Base-by-base conservation (phyloP, 164 flowering plant genomes). In the Taxillus chinensis region DNA sequence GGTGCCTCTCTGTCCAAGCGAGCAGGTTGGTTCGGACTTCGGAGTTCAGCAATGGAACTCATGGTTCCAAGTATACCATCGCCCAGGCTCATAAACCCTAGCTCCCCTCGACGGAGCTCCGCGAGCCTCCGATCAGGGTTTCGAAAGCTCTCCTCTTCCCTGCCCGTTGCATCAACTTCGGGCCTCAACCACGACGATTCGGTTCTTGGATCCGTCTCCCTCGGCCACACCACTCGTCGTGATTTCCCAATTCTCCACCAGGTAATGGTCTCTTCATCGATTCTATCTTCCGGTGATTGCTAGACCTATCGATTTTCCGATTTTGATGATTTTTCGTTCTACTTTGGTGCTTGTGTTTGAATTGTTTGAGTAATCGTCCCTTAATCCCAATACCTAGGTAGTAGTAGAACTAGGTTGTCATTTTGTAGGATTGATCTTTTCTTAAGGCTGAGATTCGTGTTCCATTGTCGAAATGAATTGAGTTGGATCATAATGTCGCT, bases 181-280 rank as follows among this genome's bases (percentile, higher is more conserved):
- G 49, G 61, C 6, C 15, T 54, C 66, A 42, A 14, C 3, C 63
- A 61, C 41, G 41, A 15, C 50, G 66, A 62, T 52, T 61, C 72
- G 5, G 49, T 55, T 12, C 57, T 42, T 16, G 68, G 57, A 4
- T 64, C 84, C 15, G 55, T 73, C 39, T 87, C 95, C 0, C 87
- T 92, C 17, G 98, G 96, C 0, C 86, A 85, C 67, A 39, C 70
- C 39, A 80, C 86, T 57, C 80, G 87, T 60, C 82, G 79, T 66
- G 90, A 93, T 73, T 93, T 93, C 68, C 98, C 92, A 2, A 90
- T 93, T 68, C 98, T 93, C 39, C 81, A 85, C 68, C 98, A 93
- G 96, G 98, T 88, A 15, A 3, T 27, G 40, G 5, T 11, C 41
- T 48, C 16, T 61, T 2, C 12, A 8, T 4, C 12, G 12, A 8